Conservation (phyloP, 2,329 filamentous ascomycete genomes). For the Paecilomyces niveus region DNA sequence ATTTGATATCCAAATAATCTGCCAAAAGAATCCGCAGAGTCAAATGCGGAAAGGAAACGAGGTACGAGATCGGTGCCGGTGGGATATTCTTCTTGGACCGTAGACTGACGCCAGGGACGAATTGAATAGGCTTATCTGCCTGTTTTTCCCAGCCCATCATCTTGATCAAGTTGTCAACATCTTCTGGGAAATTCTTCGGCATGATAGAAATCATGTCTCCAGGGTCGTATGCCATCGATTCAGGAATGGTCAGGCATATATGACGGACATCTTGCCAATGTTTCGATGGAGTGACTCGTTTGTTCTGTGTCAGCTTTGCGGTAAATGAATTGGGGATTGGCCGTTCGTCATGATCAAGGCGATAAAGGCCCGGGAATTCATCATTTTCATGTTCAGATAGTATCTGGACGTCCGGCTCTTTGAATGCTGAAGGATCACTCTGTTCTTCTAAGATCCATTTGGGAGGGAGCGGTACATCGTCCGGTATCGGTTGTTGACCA, state of each 20-base stretch:
- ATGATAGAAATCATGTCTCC: conserved; percentile 77
- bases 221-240: conserved; percentile 50
- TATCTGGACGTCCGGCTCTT: not conserved
- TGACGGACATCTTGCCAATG: conserved; percentile 96
- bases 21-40: conserved; percentile 72
- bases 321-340: conserved; percentile 51
- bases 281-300: conserved; percentile 61
- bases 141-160: conserved; percentile 71
- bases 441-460: conserved; percentile 53
- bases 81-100: conserved; percentile 14
- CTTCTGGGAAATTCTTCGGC: conserved; percentile 76
- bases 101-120: conserved; percentile 31
- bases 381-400: conserved; percentile 4
- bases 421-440: conserved; percentile 1
- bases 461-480: conserved; percentile 66
- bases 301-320: conserved; percentile 58
- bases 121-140: conserved; percentile 62
- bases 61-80: conserved; percentile 26
- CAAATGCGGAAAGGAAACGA: conserved; percentile 27
- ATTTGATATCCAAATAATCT: conserved; percentile 80
- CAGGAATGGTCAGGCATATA: conserved; percentile 52
- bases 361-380: conserved; percentile 15
- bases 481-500: conserved; percentile 62
- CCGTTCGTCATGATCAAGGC: conserved; percentile 41
- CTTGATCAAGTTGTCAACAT: conserved; percentile 70